Conservation (phyloP, 352 stramenopile genomes). For the Elongisporangium anandrum region DNA sequence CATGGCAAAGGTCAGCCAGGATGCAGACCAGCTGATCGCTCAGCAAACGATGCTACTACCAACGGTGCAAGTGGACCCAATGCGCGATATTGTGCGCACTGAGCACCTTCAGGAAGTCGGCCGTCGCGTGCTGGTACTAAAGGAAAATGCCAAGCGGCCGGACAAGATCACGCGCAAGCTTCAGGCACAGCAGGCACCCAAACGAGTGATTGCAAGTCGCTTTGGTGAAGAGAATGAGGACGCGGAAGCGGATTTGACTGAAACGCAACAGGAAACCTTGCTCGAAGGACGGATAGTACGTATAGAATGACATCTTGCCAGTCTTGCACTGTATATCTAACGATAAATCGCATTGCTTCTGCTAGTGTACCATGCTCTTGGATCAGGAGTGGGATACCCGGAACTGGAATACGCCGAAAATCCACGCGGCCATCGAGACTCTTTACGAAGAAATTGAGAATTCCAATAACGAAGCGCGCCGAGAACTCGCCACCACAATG, state of each 20-base stretch:
- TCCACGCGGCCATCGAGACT: slow-evolving; percentile 55
- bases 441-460: slow-evolving; percentile 67
- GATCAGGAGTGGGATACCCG: slow-evolving; percentile 81
- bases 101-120: slow-evolving; percentile 65
- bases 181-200: slow-evolving; percentile 12
- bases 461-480: slow-evolving; percentile 29
- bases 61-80: slow-evolving; percentile 46
- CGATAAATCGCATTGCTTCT: too few species aligned
- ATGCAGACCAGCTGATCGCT: slow-evolving; percentile 46
- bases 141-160: slow-evolving; percentile 31
- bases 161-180: slow-evolving; percentile 19
- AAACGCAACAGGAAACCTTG: slow-evolving; percentile 20
- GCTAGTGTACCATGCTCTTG: slow-evolving; percentile 68
- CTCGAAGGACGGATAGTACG: slow-evolving; percentile 54
- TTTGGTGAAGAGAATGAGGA: slow-evolving; percentile 30
- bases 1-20: slow-evolving; percentile 41
- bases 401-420: slow-evolving; percentile 53
- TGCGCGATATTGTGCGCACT: slow-evolving; percentile 20
- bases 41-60: slow-evolving; percentile 54
- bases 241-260: slow-evolving; percentile 9
- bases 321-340: not conserved
- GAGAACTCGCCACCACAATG: slow-evolving; percentile 64
- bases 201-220: slow-evolving; percentile 51
- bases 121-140: slow-evolving; percentile 43
- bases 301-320: slow-evolving; percentile 1